Base-by-base conservation (phyloP, 2,329 filamentous ascomycete species). In the Aureobasidium leucospermi region DNA sequence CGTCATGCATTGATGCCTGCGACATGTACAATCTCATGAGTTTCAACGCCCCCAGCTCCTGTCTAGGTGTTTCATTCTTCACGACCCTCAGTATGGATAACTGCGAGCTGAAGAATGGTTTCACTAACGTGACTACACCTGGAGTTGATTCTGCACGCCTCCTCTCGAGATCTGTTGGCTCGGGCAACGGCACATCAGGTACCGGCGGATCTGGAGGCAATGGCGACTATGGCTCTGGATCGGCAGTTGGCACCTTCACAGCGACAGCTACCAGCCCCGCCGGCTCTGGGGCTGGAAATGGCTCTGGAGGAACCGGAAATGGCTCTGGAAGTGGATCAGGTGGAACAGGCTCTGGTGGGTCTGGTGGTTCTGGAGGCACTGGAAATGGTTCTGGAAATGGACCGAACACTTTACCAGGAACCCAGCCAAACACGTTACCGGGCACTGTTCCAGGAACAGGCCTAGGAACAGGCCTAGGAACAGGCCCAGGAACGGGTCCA, bases 1-100 rank as follows among this genome's bases (percentile, higher is more conserved):
- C 60, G 7, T 62, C 60, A 29, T 71, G 69, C 43, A 68, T 70
- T 52, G 60, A 65, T 28, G 63, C 67, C n/a, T 71, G 69, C 61
- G 68, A 70, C 59, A 65, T 65, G 62, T 70, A 66, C 62, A 71
- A 71, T 49, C 48, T 65, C 13, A 49, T 63, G 11, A 63, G 61
- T n/a, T 67, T 67, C 62, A 60, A 62, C 28, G 41, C 39, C 13
- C 61, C 63, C 28, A 66, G 58, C n/a, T 51, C 60, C 6, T 71
- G 70, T 53, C 47, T 62, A 5, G 68, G 65, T 19, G 61, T 71
- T 29, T 69, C 67, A 1, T 71, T 61, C 60, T 61, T 62, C 31
- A 42, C 51, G 32, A 52, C 43, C 10, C 49, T 53, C 23, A 55
- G 34, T 1, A 59, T 31, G 4, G 48, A 64, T 16, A 70, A 70